Base-by-base conservation (phyloP, 495 filamentous ascomycete species). In the Talaromyces liani region DNA sequence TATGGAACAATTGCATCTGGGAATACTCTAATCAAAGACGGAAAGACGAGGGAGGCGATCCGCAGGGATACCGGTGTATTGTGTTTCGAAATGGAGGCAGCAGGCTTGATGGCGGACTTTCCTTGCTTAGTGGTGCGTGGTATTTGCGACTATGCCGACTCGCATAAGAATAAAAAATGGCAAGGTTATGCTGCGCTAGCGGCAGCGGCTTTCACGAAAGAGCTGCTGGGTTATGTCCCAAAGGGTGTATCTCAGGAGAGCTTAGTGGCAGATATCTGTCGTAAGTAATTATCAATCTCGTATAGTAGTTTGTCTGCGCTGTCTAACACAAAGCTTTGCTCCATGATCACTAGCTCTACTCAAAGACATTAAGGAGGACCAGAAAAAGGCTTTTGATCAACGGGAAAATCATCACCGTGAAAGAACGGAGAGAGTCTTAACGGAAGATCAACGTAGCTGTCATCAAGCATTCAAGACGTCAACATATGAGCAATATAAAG, bases 1-100 rank as follows among this genome's bases (percentile, higher is more conserved):
- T 77, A 75, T 60, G 74, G 76, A 18, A 67, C 70, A 22, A 76
- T 79, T 66, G 73, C 72, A 45, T 77, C 72, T 49, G 73, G 67
- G 10, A 74, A 77, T 62, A 62, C 68, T 49, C 68, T 77, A 29
- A 71, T 77, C 65, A 75, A 72, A 60, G 41, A 73, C 66, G 69
- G 65, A n/a, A 62, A 18, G 4, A 65, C 47, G 5, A 65, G 76
- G 64, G 76, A 78, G 62, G 47, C 64, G 56, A 69, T 73, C 34
- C 65, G 63, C 24, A 68, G 66, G 18, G 72, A 79, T 47, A 68
- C 66, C 57, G 65, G 54, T 33, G 69, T 69, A 31, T 51, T 73
- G 14, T 75, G 72, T 59, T 64, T 73, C 29, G 69, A 73, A 31
- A 73, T 70, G 69, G 69, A 73, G 60, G 70, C 27, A 27, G 27